Evolutionary conservation across 2,329 filamentous ascomycete genomes (phyloP).

Genomic region (Exophiala phaeomuriformis): DNA sequence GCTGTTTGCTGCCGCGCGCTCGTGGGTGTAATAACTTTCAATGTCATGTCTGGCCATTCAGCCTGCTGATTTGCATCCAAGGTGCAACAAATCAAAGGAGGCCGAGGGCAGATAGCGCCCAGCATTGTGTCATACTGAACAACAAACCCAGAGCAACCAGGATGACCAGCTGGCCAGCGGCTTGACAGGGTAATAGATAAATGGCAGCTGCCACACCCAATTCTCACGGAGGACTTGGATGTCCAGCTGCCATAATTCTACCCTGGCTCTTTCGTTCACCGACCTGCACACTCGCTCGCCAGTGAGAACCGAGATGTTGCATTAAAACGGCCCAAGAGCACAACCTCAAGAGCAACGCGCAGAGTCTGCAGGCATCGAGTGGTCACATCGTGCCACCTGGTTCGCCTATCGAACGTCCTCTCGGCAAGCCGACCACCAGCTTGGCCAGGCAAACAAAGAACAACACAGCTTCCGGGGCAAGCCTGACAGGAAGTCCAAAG

Average conservation of each 20-base stretch:
- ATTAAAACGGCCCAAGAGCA: neutral
- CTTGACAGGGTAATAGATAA: conserved; percentile 20
- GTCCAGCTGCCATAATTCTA: neutral
- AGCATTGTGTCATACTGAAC: conserved; percentile 9
- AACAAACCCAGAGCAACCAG: conserved; percentile 1
- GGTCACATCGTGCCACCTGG: conserved; percentile 1
- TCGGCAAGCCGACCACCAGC: conserved; percentile 10
- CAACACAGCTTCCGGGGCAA: neutral
- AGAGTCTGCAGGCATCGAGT: neutral
- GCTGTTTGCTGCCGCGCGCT: conserved; percentile 16
- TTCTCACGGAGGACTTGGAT: neutral
- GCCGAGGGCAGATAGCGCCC: conserved; percentile 2
- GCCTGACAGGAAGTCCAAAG: neutral
- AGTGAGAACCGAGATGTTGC: neutral
- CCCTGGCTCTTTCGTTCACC: conserved; percentile 1
- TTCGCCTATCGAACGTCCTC: conserved; percentile 8
- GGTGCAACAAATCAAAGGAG: conserved; percentile 17
- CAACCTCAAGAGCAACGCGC: neutral
- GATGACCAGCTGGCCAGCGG: conserved; percentile 24
- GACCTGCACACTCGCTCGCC: neutral
- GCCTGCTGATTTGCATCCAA: conserved; percentile 1
- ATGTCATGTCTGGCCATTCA: conserved; percentile 10
- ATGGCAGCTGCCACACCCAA: conserved; percentile 3
- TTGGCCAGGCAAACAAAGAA: conserved; percentile 4
- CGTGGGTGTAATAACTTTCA: conserved; percentile 4